Base-by-base conservation (phyloP, 257 asterid species). In the Ehretia macrophylla region DNA sequence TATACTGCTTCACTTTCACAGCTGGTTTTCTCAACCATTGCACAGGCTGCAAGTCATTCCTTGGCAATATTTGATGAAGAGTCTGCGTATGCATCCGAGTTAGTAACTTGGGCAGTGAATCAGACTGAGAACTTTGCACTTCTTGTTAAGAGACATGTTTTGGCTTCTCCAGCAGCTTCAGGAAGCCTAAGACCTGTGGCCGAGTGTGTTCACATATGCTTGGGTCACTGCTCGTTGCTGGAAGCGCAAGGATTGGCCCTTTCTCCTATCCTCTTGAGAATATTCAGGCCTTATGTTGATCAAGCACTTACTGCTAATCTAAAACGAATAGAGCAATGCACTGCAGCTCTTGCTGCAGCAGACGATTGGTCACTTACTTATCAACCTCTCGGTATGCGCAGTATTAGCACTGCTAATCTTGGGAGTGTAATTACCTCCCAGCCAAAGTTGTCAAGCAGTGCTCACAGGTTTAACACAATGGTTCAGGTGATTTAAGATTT, bases 231-330 rank as follows among this genome's bases (percentile, higher is more conserved):
- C 76, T 64, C 78, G 12, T 65, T 88, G 80, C 68, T 88, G 0
- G 98, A 92, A 60, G 87, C 88, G 32, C 88, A 88, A 0, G 97
- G 98, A 5, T 27, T 92, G 72, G 87, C 89, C 14, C 97, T 92
- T 47, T 81, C 90, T n/a, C 95, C 97, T 3, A 81, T 91, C 1
- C 83, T 88, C n/a, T 39, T 85, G 73, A 84, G 69, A 32, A 71
- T 72, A 55, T 84, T 92, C 47, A 78, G 75, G 81, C 96, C 98
- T 32, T 84, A 63, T 61, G 71, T 86, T 75, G 97, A 88, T 51
- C 87, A 81, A 64, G 98, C 97, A 1, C 68, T 92, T 65, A 40
- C 13, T 8, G 79, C 98, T 11, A 84, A 77, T 51, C 63, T 88
- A 38, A 92, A 88, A 51, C 75, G 88, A 62, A 84, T 84, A 16